phyloP scores from a whole-genome alignment of 768 basidiomycete species.

The Strobilomyces dryophilus region DNA sequence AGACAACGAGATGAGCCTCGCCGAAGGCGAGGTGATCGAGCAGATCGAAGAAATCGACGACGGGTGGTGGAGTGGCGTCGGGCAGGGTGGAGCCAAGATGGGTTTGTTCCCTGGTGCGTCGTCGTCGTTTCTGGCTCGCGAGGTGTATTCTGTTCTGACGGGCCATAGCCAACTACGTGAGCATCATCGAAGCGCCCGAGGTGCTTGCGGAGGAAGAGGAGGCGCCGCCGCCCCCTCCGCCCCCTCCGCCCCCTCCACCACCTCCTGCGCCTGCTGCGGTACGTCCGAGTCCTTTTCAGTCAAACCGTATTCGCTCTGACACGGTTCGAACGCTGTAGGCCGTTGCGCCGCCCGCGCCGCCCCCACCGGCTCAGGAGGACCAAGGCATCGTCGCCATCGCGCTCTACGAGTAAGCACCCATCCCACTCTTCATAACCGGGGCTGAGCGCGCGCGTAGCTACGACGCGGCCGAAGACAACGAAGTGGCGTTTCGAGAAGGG shows the following conservation, averaged over 20 bases:
- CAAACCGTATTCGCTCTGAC: too few species aligned
- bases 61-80: slow-evolving; percentile 89
- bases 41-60: slow-evolving; percentile 82
- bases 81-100: slow-evolving; percentile 55
- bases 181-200: slow-evolving; percentile 54
- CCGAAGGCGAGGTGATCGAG: slow-evolving; percentile 78
- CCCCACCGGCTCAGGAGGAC: slow-evolving; percentile 46
- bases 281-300: slow-evolving; percentile 9
- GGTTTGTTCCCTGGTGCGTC: slow-evolving; percentile 82
- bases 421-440: too few species aligned
- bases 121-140: background rate
- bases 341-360: slow-evolving; percentile 32
- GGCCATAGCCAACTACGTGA: slow-evolving; percentile 77
- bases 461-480: slow-evolving; percentile 89
- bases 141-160: too few species aligned
- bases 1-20: slow-evolving; percentile 79
- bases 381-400: slow-evolving; percentile 60
- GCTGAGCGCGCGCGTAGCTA: slow-evolving; percentile 47
- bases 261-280: slow-evolving; percentile 38
- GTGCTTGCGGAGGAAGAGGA: slow-evolving; percentile 37
- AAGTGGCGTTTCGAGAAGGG: slow-evolving; percentile 80
- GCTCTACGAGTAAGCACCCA: slow-evolving; percentile 59
- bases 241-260: slow-evolving; percentile 47
- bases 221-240: slow-evolving; percentile 52
- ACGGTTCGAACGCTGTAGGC: slow-evolving; percentile 23